A percentile compares a stretch with the other conserved stretches of the same genome.
phyloP scores from a whole-genome alignment of 352 stramenopile species.

The Blastocystis sp. region DNA sequence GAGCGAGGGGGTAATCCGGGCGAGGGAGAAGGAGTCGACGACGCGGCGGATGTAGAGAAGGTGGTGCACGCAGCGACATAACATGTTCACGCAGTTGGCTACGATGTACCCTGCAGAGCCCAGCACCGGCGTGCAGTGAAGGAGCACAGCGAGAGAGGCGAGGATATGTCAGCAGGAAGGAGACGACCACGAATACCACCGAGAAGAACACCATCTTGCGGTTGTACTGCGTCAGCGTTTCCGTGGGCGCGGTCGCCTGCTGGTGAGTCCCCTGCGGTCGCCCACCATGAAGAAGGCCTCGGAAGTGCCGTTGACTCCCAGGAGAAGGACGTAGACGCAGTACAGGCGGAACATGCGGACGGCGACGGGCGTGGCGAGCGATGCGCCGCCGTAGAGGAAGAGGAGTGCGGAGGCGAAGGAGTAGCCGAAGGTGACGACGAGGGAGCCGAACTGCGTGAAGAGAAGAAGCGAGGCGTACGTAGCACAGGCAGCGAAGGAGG shows the following conservation, averaged over 20 bases:
- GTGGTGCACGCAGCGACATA: constrained; percentile 51
- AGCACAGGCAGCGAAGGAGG: constrained; percentile 36
- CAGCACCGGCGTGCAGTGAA: background rate
- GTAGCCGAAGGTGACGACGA: constrained; percentile 52
- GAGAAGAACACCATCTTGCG: constrained; percentile 20
- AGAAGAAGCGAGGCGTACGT: background rate
- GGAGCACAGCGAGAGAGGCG: background rate
- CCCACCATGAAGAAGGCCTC: constrained; percentile 69
- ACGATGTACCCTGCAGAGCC: constrained; percentile 48
- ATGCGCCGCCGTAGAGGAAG: constrained; percentile 42
- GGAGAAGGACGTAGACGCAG: constrained; percentile 61
- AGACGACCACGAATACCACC: background rate
- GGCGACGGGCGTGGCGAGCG: background rate
- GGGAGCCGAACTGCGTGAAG: constrained; percentile 41
- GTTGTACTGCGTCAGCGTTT: constrained; percentile 3
- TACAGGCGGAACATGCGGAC: constrained; percentile 40
- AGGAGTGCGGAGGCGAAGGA: constrained; percentile 36
- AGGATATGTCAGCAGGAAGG: background rate
- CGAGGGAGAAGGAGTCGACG: background rate
- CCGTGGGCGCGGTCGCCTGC: constrained; percentile 8
- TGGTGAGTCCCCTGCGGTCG: background rate
- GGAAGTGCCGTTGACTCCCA: constrained; percentile 47
- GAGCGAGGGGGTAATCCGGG: background rate
- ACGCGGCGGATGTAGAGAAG: background rate
- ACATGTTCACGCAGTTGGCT: constrained; percentile 53